Conservation (phyloP, 2,329 filamentous ascomycete genomes). For the Hyphodiscus sp. region DNA sequence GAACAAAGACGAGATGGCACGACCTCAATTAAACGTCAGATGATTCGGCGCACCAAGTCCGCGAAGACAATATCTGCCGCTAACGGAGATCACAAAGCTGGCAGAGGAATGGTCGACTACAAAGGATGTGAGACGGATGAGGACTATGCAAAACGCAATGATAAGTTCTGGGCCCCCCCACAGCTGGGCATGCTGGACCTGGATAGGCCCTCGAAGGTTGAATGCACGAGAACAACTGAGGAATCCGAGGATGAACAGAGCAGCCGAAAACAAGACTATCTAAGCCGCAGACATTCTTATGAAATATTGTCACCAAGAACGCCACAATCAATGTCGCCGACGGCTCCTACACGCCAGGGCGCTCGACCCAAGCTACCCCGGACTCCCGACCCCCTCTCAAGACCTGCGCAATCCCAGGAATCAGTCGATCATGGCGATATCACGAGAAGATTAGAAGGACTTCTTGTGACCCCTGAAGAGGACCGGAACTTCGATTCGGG, state of each 20-base stretch:
- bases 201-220: background rate
- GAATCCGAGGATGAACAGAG: constrained; percentile 1
- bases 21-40: constrained; percentile 17
- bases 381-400: background rate
- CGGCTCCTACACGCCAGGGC: background rate
- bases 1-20: constrained; percentile 12
- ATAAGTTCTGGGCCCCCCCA: constrained; percentile 21
- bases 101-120: constrained; percentile 8
- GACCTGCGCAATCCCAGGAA: background rate
- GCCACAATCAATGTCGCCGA: constrained; percentile 4
- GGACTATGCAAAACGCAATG: constrained; percentile 9
- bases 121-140: constrained; percentile 10
- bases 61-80: constrained; percentile 8
- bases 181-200: constrained; percentile 6
- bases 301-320: constrained; percentile 1
- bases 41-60: constrained; percentile 1
- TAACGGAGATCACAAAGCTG: constrained; percentile 1
- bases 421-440: background rate
- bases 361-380: background rate
- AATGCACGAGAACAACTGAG: background rate
- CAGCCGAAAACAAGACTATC: background rate
- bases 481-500: background rate
- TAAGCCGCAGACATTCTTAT: constrained; percentile 2
- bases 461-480: constrained; percentile 1
- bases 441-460: background rate